phyloP scores from a whole-genome alignment of 1,139 yeast genomes.

The Blastobotrys illinoisensis region DNA sequence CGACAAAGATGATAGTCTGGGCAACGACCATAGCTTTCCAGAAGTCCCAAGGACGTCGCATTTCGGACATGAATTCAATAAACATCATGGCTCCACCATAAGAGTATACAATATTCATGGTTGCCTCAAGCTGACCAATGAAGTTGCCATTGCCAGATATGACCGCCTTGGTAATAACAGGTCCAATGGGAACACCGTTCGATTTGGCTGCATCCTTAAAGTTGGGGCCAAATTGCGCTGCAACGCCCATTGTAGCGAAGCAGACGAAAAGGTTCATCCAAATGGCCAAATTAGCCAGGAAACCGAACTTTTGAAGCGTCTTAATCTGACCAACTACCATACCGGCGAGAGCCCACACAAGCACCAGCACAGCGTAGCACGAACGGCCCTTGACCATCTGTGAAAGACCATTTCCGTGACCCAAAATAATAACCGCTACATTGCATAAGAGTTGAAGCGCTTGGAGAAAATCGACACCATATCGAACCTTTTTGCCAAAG shows the following conservation, averaged over 20 bases:
- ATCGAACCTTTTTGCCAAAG: slow-evolving; percentile 33
- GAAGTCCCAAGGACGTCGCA: slow-evolving; percentile 43
- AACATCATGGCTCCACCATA: slow-evolving; percentile 46
- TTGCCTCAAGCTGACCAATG: slow-evolving; percentile 33
- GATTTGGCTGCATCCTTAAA: slow-evolving; percentile 31
- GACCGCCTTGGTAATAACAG: slow-evolving; percentile 24
- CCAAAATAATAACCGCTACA: slow-evolving; percentile 39
- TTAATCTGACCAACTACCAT: slow-evolving; percentile 41
- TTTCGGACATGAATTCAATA: slow-evolving; percentile 43
- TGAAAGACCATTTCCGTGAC: slow-evolving; percentile 40
- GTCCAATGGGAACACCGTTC: slow-evolving; percentile 19
- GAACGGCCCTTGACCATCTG: slow-evolving; percentile 37
- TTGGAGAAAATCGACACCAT: slow-evolving; percentile 36
- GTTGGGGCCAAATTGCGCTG: slow-evolving; percentile 33
- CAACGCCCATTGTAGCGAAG: slow-evolving; percentile 41
- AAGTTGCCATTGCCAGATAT: slow-evolving; percentile 25
- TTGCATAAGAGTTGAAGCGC: slow-evolving; percentile 39
- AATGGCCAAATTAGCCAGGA: slow-evolving; percentile 41
- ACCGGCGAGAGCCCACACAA: slow-evolving; percentile 41
- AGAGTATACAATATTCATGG: slow-evolving; percentile 44
- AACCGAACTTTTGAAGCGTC: slow-evolving; percentile 37
- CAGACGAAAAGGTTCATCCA: slow-evolving; percentile 42
- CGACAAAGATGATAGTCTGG: slow-evolving; percentile 37
- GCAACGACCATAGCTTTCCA: slow-evolving; percentile 43
- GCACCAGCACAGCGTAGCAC: slow-evolving; percentile 38